Base-by-base conservation (phyloP, 1,284 basidiomycete species). In the Ustilago curta region DNA sequence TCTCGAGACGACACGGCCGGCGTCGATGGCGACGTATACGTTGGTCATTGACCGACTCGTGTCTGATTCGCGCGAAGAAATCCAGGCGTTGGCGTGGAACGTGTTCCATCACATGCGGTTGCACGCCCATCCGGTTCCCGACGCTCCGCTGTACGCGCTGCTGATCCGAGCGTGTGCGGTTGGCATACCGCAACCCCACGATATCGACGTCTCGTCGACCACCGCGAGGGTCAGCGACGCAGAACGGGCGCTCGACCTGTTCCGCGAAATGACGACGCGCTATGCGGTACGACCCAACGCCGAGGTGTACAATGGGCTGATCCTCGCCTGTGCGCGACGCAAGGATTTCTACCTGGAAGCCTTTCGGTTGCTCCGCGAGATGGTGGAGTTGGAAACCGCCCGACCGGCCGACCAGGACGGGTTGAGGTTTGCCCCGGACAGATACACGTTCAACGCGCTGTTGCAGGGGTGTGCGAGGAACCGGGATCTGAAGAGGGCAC, bases 21-120 rank as follows among this genome's bases (percentile, higher is more conserved):
- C 82, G 11, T 51, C 72, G 1, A 68, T 81, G 62, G 73, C 79
- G 6, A 79, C 82, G 1, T 84, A 84, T 53, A 80, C 83, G 23
- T 44, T 84, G 23, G 47, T 79, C 6, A 76, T 81, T 29, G 62
- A 76, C n/a, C 73, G 69, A 7, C 57, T 82, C 9, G 35, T 16
- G 14, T 37, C 35, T 12, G 14, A 37, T 16, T 1, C 11, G 12
- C 35, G 12, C 35, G 35, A 37, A 3, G 76, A 68, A 29, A 6
- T 78, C 18, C 72, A 78, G 31, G 64, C 70, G 11, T 18, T 76
- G 12, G 78, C 65, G 2, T 97, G 93, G 93, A 93, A 97, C 79
- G 88, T 98, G 25, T 98, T 94, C 84, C 88, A 92, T 2, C 95
- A 98, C 84, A 97, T 97, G 93, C 93, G 97, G 56, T 93, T 97